phyloP scores from a whole-genome alignment of 139 green algal species.

The Astrephomene gubernaculifera region DNA sequence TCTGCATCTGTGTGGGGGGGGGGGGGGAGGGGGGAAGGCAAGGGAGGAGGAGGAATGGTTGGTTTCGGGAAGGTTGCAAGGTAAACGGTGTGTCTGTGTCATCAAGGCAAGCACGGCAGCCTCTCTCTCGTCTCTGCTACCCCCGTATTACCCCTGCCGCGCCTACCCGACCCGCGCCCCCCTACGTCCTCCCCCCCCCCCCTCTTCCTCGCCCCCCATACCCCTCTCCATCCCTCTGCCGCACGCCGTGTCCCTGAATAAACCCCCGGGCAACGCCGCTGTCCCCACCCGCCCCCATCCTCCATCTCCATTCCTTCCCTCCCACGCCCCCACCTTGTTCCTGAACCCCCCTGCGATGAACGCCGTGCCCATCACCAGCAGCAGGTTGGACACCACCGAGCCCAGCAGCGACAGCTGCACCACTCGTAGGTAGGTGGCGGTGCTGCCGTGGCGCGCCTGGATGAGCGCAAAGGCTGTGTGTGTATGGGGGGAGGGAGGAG shows the following conservation, averaged over 20 bases:
- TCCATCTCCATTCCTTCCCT: neutral
- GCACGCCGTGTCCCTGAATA: too few species aligned
- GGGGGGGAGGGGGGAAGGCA: neutral
- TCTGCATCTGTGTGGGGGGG: slow-evolving; percentile 19
- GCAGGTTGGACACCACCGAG: slow-evolving; percentile 83
- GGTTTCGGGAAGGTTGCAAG: neutral
- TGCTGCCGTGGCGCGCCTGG: slow-evolving; percentile 12
- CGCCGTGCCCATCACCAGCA: slow-evolving; percentile 85
- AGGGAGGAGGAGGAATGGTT: neutral
- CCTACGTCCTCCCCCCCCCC: neutral
- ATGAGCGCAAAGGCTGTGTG: slow-evolving; percentile 49
- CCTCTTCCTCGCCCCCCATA: neutral
- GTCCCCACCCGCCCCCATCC: too few species aligned
- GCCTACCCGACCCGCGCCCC: neutral
- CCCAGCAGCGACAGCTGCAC: slow-evolving; percentile 88
- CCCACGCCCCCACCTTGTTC: slow-evolving; percentile 4
- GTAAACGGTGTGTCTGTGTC: too few species aligned
- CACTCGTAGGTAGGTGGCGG: slow-evolving; percentile 65
- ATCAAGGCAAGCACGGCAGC: too few species aligned
- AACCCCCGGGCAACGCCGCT: too few species aligned
- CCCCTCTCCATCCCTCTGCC: too few species aligned
- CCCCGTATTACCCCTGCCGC: too few species aligned
- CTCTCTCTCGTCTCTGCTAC: too few species aligned
- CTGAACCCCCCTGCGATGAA: slow-evolving; percentile 82
- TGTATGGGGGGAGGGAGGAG: neutral